phyloP scores from a whole-genome alignment of 225 moss, liverwort and hornwort genomes.

The Polytrichum commune region DNA sequence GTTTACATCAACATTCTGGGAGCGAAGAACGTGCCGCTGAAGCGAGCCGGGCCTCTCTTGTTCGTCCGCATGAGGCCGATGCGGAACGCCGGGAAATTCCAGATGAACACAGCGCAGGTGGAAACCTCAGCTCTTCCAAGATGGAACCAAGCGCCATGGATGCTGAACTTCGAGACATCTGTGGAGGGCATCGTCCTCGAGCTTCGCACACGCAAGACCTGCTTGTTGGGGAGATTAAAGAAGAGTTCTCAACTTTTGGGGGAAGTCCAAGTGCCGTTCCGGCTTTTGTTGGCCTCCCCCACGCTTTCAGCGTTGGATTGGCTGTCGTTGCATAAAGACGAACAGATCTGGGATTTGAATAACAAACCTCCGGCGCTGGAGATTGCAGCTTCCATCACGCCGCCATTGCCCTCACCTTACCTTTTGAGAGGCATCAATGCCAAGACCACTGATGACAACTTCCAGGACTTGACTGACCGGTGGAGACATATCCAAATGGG shows the following conservation, averaged over 20 bases:
- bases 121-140: slow-evolving; percentile 22
- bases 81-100: slow-evolving; percentile 29
- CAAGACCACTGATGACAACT: slow-evolving; percentile 30
- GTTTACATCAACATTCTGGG: slow-evolving; percentile 35
- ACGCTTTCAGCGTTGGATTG: slow-evolving; percentile 39
- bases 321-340: slow-evolving; percentile 37
- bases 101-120: slow-evolving; percentile 40
- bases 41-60: slow-evolving; percentile 14
- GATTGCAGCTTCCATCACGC: slow-evolving; percentile 47
- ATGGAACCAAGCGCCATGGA: slow-evolving; percentile 33
- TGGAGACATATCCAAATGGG: slow-evolving; percentile 21
- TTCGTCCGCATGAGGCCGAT: slow-evolving; percentile 40
- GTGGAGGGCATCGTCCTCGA: slow-evolving; percentile 46
- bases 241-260: slow-evolving; percentile 37
- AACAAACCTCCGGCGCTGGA: slow-evolving; percentile 41
- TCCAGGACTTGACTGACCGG: slow-evolving; percentile 18
- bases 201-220: slow-evolving; percentile 29
- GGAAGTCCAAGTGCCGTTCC: slow-evolving; percentile 41
- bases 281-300: slow-evolving; percentile 41
- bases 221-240: slow-evolving; percentile 27
- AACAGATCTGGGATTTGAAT: slow-evolving; percentile 45
- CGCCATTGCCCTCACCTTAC: slow-evolving; percentile 30
- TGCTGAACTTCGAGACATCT: slow-evolving; percentile 23
- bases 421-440: slow-evolving; percentile 27
- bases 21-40: slow-evolving; percentile 34